These are phyloP conservation scores for Leccinum huronense DNA, from an alignment of 1,284 basidiomycete genomes.

Conservation along the genomic window DNA sequence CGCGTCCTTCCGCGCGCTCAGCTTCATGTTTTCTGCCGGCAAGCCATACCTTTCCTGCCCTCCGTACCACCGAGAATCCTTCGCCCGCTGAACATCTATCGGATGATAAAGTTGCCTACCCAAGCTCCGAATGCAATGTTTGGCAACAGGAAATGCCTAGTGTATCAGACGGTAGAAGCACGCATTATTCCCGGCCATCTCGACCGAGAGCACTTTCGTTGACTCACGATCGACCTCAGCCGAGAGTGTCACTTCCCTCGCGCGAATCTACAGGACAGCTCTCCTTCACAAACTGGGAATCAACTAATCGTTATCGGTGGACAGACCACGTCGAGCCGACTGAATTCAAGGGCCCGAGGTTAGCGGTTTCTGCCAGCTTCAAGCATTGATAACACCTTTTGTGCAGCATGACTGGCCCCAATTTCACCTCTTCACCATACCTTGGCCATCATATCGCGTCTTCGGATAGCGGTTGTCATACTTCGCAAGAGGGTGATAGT, in stretches of 20 bases:
- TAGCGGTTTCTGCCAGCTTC: conserved; percentile 1
- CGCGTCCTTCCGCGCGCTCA: conserved; percentile 12
- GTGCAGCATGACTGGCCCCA: conserved; percentile 17
- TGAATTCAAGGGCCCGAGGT: conserved; percentile 22
- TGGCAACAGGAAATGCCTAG: conserved; percentile 19
- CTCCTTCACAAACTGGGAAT: conserved; percentile 32
- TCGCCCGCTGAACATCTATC: conserved; percentile 7
- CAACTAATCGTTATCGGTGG: conserved; percentile 27
- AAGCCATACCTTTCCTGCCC: conserved; percentile 25
- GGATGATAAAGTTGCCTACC: conserved; percentile 2
- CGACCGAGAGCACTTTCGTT: conserved; percentile 33
- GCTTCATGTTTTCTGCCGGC: conserved; percentile 23
- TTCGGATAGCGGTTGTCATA: conserved; percentile 14
- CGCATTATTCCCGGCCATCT: conserved; percentile 13
- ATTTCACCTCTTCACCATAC: conserved; percentile 16
- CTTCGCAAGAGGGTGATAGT: conserved; percentile 20
- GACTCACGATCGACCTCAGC: conserved; percentile 29
- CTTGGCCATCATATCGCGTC: conserved; percentile 13
- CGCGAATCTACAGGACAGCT: conserved; percentile 33
- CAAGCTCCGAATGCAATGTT: conserved; percentile 5
- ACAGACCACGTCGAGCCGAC: conserved; percentile 16
- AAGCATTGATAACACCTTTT: conserved; percentile 10
- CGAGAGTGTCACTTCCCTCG: conserved; percentile 24
- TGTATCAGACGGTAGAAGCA: conserved; percentile 5
- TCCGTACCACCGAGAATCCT: conserved; percentile 7